Evolutionary conservation across 495 filamentous ascomycete species (phyloP).

Genomic region (Podospora conica): DNA sequence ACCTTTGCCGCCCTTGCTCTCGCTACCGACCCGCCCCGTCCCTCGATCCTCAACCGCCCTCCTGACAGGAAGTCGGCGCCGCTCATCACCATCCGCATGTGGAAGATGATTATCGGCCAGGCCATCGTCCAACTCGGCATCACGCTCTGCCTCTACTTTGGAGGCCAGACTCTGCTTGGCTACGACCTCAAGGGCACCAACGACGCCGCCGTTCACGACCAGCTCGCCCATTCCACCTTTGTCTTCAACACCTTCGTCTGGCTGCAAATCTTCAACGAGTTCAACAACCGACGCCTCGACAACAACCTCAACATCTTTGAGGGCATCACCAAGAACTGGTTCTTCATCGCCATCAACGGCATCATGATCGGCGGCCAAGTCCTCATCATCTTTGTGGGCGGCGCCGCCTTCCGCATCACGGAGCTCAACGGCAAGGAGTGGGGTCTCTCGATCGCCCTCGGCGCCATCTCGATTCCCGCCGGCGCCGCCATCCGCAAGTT

Average conservation of each 20-base stretch:
- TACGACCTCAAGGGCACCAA: slow-evolving; percentile 22
- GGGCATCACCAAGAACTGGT: slow-evolving; percentile 68
- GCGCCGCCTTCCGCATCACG: slow-evolving; percentile 63
- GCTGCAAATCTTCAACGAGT: slow-evolving; percentile 94
- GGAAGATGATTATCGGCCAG: slow-evolving; percentile 91
- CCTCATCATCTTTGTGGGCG: slow-evolving; percentile 73
- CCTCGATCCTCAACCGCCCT: slow-evolving; percentile 70
- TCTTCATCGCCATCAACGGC: slow-evolving; percentile 75
- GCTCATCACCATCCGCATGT: slow-evolving; percentile 76
- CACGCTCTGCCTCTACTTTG: slow-evolving; percentile 75
- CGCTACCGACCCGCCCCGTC: slow-evolving; percentile 75
- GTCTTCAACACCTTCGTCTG: slow-evolving; percentile 94
- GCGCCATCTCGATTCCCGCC: slow-evolving; percentile 63
- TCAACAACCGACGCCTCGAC: slow-evolving; percentile 77
- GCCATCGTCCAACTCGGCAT: slow-evolving; percentile 73
- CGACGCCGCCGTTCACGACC: slow-evolving; percentile 40
- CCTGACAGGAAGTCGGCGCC: slow-evolving; percentile 67
- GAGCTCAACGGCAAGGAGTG: slow-evolving; percentile 57
- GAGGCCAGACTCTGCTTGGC: slow-evolving; percentile 53
- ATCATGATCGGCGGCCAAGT: slow-evolving; percentile 85
- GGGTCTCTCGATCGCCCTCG: slow-evolving; percentile 66
- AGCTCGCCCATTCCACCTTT: slow-evolving; percentile 41
- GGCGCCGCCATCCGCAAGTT: slow-evolving; percentile 59
- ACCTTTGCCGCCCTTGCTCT: slow-evolving; percentile 82
- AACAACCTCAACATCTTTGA: slow-evolving; percentile 90